Conservation (phyloP, 2,329 filamentous ascomycete genomes). For the Coniochaeta prunicola region DNA sequence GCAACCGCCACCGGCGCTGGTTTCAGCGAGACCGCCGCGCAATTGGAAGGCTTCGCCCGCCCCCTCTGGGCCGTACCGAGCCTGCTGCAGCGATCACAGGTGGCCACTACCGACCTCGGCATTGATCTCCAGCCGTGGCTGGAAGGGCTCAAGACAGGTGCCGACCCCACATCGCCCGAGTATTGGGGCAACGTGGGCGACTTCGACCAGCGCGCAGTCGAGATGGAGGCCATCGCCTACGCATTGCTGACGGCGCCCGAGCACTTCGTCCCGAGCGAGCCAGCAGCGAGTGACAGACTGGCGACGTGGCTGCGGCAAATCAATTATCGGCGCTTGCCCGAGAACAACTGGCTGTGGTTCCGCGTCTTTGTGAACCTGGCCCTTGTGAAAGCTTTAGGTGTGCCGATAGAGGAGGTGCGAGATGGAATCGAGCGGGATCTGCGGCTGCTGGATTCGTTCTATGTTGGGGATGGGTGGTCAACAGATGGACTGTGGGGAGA, state of each 20-base stretch:
- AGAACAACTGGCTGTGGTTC: slow-evolving; percentile 47
- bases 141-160: slow-evolving; percentile 19
- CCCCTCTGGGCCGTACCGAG: slow-evolving; percentile 17
- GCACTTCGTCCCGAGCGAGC: slow-evolving; percentile 22
- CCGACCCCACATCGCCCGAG: slow-evolving; percentile 21
- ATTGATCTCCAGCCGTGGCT: slow-evolving; percentile 18
- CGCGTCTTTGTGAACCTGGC: slow-evolving; percentile 42
- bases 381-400: slow-evolving; percentile 30
- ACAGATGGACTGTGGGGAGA: slow-evolving; percentile 37
- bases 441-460: slow-evolving; percentile 34
- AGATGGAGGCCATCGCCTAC: slow-evolving; percentile 41
- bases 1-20: slow-evolving; percentile 15
- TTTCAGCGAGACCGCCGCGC: slow-evolving; percentile 19
- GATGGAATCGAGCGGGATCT: slow-evolving; percentile 32
- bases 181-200: slow-evolving; percentile 40
- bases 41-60: slow-evolving; percentile 19
- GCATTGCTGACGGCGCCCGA: slow-evolving; percentile 34
- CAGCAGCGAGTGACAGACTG: slow-evolving; percentile 25
- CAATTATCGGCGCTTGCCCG: slow-evolving; percentile 36
- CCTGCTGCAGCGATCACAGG: slow-evolving; percentile 33
- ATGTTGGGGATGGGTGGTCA: slow-evolving; percentile 37
- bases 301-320: slow-evolving; percentile 32
- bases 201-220: slow-evolving; percentile 44
- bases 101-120: not conserved
- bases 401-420: slow-evolving; percentile 24